Conservation (phyloP, 495 filamentous ascomycete species). For the Daldinia decipiens region DNA sequence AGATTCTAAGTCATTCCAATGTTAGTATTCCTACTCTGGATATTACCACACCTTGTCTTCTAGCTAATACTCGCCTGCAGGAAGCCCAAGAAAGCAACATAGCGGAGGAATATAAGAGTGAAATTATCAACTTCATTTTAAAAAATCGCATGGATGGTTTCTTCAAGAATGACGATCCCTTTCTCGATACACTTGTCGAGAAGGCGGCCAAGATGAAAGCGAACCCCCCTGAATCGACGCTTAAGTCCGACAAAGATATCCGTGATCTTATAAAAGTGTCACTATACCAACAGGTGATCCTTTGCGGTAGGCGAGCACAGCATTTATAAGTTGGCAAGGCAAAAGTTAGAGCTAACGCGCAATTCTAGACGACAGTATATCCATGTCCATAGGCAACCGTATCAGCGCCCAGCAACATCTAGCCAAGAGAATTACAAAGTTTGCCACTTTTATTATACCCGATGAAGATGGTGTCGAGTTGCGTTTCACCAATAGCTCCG, state of each 20-base stretch:
- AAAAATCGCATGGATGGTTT: background rate
- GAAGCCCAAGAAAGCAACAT: background rate
- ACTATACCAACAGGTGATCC: background rate
- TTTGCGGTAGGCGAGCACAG: background rate
- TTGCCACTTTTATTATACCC: background rate
- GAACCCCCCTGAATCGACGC: background rate
- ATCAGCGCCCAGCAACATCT: background rate
- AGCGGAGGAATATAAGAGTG: background rate
- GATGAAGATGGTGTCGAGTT: background rate
- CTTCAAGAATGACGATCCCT: background rate
- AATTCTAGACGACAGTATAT: background rate
- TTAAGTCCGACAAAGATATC: conserved; percentile 2
- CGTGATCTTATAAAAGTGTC: background rate
- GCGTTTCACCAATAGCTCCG: background rate
- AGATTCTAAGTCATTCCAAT: background rate
- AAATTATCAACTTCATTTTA: background rate
- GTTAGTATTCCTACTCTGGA: background rate
- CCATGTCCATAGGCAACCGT: background rate
- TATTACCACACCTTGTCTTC: background rate
- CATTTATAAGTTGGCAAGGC: background rate
- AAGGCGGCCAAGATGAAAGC: background rate
- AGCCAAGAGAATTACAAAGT: background rate
- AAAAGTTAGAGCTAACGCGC: background rate
- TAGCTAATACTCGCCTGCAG: background rate
- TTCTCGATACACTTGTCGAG: background rate